These are phyloP conservation scores for Mycena polygramma DNA, from an alignment of 768 basidiomycete species.

Conservation along the genomic window DNA sequence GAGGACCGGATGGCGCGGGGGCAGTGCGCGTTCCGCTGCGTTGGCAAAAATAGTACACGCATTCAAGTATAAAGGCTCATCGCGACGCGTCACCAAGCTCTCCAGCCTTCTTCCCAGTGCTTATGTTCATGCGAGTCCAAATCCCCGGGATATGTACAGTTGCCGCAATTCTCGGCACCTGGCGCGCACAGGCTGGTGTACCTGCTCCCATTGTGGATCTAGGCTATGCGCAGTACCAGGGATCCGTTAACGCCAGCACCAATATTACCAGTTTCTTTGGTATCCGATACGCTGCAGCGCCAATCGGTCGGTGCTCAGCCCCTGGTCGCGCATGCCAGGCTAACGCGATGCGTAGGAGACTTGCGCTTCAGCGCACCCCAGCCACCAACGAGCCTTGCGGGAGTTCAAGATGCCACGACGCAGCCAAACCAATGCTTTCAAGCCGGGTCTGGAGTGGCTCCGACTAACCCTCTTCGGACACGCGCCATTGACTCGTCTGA, in stretches of 20 bases:
- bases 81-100: too few species aligned
- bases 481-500: slow-evolving; percentile 36
- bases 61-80: too few species aligned
- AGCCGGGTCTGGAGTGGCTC: background rate
- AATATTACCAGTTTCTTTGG: slow-evolving; percentile 40
- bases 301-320: slow-evolving; percentile 25
- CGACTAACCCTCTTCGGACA: slow-evolving; percentile 21
- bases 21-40: too few species aligned
- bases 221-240: slow-evolving; percentile 47
- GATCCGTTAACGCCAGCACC: slow-evolving; percentile 24
- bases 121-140: too few species aligned
- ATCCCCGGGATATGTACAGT: too few species aligned
- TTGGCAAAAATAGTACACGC: too few species aligned
- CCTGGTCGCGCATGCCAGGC: background rate
- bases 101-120: too few species aligned
- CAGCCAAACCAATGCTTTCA: slow-evolving; percentile 25
- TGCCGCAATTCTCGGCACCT: too few species aligned
- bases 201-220: slow-evolving; percentile 44
- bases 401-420: slow-evolving; percentile 10
- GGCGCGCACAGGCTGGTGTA: too few species aligned
- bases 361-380: slow-evolving; percentile 40
- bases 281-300: slow-evolving; percentile 50
- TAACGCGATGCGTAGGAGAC: slow-evolving; percentile 26
- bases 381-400: slow-evolving; percentile 17
- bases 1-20: too few species aligned